Conservation (phyloP, 2,329 filamentous ascomycete species). For the Xylariaceae sp. region DNA sequence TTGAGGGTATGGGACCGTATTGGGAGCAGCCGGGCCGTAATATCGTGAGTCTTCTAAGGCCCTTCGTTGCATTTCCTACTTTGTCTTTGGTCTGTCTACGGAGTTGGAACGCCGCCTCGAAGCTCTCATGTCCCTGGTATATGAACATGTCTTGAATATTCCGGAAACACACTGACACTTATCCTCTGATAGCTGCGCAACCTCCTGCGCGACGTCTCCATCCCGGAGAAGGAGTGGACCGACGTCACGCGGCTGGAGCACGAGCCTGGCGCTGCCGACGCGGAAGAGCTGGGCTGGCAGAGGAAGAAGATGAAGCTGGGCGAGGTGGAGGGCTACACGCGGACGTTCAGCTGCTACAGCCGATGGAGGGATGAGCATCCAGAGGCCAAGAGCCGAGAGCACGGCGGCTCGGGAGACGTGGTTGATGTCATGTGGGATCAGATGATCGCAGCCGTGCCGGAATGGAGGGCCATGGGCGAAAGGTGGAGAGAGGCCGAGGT, state of each 20-base stretch:
- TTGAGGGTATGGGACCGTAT: slow-evolving; percentile 46
- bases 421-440: slow-evolving; percentile 55
- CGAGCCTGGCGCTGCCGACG: slow-evolving; percentile 39
- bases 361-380: slow-evolving; percentile 52
- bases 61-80: too few species aligned
- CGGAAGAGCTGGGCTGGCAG: slow-evolving; percentile 40
- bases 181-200: too few species aligned
- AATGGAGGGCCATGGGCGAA: slow-evolving; percentile 41
- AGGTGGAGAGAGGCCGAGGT: slow-evolving; percentile 47
- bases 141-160: too few species aligned
- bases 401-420: slow-evolving; percentile 53
- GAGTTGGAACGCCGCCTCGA: too few species aligned
- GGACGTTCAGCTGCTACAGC: slow-evolving; percentile 53
- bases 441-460: slow-evolving; percentile 44
- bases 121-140: too few species aligned
- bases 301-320: slow-evolving; percentile 46
- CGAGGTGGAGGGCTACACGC: slow-evolving; percentile 51
- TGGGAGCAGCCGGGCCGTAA: slow-evolving; percentile 55
- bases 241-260: slow-evolving; percentile 47
- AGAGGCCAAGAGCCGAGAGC: slow-evolving; percentile 36
- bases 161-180: too few species aligned
- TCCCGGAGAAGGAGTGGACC: slow-evolving; percentile 43
- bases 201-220: slow-evolving; percentile 42
- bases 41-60: too few species aligned
- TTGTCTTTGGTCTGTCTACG: too few species aligned